Conservation (phyloP, 2,329 filamentous ascomycete species). For the Xylaria sp. region DNA sequence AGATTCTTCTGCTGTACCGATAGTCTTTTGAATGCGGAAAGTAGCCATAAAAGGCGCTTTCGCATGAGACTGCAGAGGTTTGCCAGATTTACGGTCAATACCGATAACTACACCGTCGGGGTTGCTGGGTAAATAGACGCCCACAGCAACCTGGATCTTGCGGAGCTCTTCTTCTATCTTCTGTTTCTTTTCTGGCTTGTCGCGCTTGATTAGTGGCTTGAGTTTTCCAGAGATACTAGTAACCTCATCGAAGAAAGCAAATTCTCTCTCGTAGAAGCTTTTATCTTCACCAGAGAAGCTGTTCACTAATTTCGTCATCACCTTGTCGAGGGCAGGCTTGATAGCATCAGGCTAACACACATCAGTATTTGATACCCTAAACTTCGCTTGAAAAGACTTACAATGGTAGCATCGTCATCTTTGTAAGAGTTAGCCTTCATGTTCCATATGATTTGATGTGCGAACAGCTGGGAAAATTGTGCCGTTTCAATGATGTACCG, state of each 20-base stretch:
- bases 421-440: slow-evolving; percentile 99
- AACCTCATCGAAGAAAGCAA: slow-evolving; percentile 97
- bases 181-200: slow-evolving; percentile 96
- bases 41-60: slow-evolving; percentile 99
- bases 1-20: slow-evolving; percentile 62
- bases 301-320: slow-evolving; percentile 83
- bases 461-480: slow-evolving; percentile 97
- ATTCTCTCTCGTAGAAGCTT: slow-evolving; percentile 92
- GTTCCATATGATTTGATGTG: slow-evolving; percentile 99
- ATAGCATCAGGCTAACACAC: slow-evolving; percentile 78
- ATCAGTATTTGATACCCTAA: slow-evolving; percentile 38
- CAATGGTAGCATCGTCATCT: slow-evolving; percentile 89
- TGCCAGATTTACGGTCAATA: slow-evolving; percentile 97
- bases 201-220: slow-evolving; percentile 89
- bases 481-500: slow-evolving; percentile 97
- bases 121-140: slow-evolving; percentile 96
- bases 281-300: slow-evolving; percentile 84
- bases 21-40: slow-evolving; percentile 92
- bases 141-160: slow-evolving; percentile 96
- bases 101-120: slow-evolving; percentile 97
- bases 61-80: slow-evolving; percentile 95
- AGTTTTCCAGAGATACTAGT: slow-evolving; percentile 96
- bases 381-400: slow-evolving; percentile 56
- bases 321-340: slow-evolving; percentile 91
- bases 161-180: slow-evolving; percentile 99